Conservation (phyloP, 208 protist species). For the Strigomonas galati region DNA sequence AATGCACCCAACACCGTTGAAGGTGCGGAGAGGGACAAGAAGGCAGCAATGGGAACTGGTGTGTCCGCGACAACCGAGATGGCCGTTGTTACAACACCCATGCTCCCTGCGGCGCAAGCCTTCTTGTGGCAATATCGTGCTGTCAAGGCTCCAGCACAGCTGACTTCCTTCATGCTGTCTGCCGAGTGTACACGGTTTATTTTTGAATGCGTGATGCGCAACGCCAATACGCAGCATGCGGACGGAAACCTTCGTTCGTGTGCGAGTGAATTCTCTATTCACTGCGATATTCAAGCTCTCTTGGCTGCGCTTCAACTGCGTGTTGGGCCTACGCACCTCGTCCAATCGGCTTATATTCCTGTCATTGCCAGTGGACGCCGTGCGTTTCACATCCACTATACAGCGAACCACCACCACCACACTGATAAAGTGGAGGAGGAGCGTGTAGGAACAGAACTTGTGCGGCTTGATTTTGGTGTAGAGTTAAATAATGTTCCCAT, state of each 20-base stretch:
- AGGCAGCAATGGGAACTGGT: background rate
- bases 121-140: slow-evolving; percentile 20
- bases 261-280: slow-evolving; percentile 15
- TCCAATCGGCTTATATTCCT: slow-evolving; percentile 41
- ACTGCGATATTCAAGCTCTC: slow-evolving; percentile 25
- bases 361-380: slow-evolving; percentile 45
- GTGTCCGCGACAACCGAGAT: background rate
- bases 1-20: too few species aligned
- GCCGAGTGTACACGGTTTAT: slow-evolving; percentile 40
- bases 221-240: background rate
- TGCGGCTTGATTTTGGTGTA: slow-evolving; percentile 49
- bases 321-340: slow-evolving; percentile 15
- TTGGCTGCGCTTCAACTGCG: slow-evolving; percentile 19
- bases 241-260: background rate
- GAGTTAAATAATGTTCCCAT: slow-evolving; percentile 47
- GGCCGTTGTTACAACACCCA: background rate
- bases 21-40: background rate
- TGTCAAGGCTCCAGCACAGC: slow-evolving; percentile 29
- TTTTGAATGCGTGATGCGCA: slow-evolving; percentile 29
- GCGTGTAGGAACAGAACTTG: slow-evolving; percentile 12
- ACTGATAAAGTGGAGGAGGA: background rate
- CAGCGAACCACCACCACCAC: slow-evolving; percentile 24
- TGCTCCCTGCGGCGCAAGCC: background rate
- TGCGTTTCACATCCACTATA: slow-evolving; percentile 55
- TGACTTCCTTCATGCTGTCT: slow-evolving; percentile 37